These are phyloP conservation scores for Oropetium thomaeum DNA, from an alignment of 176 grass and related monocot genomes.

Conservation along the genomic window DNA sequence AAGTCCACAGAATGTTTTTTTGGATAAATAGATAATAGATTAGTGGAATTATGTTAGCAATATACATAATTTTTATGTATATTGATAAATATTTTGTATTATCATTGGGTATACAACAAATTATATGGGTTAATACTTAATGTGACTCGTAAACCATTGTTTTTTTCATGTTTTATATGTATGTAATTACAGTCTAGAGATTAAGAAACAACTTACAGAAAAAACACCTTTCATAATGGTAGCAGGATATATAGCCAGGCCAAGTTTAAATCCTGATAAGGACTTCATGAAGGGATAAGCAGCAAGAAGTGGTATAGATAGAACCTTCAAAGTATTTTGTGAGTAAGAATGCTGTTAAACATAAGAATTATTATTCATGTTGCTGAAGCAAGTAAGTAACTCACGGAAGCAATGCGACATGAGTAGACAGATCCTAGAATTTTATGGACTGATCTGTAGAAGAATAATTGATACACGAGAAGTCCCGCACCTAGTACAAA, in stretches of 20 bases:
- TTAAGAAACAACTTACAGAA: slow-evolving; percentile 30
- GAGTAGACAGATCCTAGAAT: slow-evolving; percentile 45
- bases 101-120: background rate
- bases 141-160: background rate
- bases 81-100: background rate
- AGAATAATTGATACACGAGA: slow-evolving; percentile 66
- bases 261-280: slow-evolving; percentile 48
- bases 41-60: background rate
- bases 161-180: background rate
- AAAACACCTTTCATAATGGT: slow-evolving; percentile 52
- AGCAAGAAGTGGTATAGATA: slow-evolving; percentile 64
- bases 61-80: background rate
- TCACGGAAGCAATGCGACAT: slow-evolving; percentile 43
- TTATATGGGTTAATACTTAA: background rate
- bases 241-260: slow-evolving; percentile 41
- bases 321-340: slow-evolving; percentile 17
- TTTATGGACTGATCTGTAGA: slow-evolving; percentile 49
- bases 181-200: background rate
- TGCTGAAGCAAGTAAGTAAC: background rate
- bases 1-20: background rate
- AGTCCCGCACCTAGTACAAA: slow-evolving; percentile 53
- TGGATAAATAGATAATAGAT: too few relatives aligned
- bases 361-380: background rate
- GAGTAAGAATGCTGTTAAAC: background rate
- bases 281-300: slow-evolving; percentile 64